Evolutionary conservation across 164 flowering plant species (phyloP), one percentile per base, ranked within the genome.

Genomic region (Tinospora cordifolia): DNA sequence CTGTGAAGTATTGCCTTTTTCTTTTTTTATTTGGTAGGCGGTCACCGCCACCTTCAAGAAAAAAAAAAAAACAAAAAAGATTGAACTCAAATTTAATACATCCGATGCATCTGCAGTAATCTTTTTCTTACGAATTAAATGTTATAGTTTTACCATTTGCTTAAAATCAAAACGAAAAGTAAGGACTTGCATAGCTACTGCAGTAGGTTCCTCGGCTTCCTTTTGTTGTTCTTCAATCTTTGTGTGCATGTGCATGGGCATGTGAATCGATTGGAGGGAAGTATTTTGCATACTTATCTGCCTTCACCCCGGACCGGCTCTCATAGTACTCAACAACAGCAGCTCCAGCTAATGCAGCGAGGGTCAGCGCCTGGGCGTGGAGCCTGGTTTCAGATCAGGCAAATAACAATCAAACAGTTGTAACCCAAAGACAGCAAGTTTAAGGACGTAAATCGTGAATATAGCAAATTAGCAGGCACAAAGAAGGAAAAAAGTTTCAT

Each of bases 301-400:
- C 77, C 77, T 88, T 84, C 2, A 69, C 74, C 57, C 84, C 87
- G 0, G 84, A 38, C 69, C 75, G 75, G 79, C 86, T 90, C 68
- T 92, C 98, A 67, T 82, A 88, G 75, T 87, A 92, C 75, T 92
- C 98, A 3, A 90, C 96, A 34, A 81, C 83, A 9, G 91, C 98
- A 72, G 96, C 96, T 66, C 96, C 98, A 69, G 86, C 98, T 54
- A 92, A 72, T 15, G 98, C 96, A 62, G 94, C 96, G 34, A 92
- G 83, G 0, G 90, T 87, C 12, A 91, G 81, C 58, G 90, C 95
- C 79, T 91, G 97, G 0, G 97, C 92, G 25, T 91, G 92, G 77
- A 91, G 72, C 93, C 95, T 91, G 85, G 58, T 68, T 71, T 49
- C 71, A 65, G 65, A 62, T 59, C 25, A 70, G 14, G 46, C 10